These are phyloP conservation scores for Arthrobotrys conoides DNA, from an alignment of 2,329 filamentous ascomycete genomes.

Conservation along the genomic window DNA sequence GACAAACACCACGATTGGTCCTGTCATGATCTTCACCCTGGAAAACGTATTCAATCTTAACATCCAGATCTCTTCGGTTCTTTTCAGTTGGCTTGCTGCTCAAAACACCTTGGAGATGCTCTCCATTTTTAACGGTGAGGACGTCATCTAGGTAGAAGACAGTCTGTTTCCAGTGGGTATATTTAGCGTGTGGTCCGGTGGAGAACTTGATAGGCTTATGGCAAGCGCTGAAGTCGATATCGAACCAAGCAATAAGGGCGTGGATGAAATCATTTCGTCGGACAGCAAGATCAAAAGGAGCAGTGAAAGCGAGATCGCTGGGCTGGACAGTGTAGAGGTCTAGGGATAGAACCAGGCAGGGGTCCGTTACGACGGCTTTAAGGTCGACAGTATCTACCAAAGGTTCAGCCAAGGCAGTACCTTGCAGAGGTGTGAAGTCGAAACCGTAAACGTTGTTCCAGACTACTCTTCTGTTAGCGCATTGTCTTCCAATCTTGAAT, in stretches of 20 bases:
- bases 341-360: conserved; percentile 84
- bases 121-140: conserved; percentile 88
- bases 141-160: conserved; percentile 98
- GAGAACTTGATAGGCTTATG: conserved; percentile 98
- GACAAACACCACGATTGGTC: conserved; percentile 77
- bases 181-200: conserved; percentile 97
- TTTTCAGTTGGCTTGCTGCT: conserved; percentile 90
- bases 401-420: conserved; percentile 92
- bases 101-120: conserved; percentile 81
- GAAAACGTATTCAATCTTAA: conserved; percentile 84
- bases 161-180: conserved; percentile 99
- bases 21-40: conserved; percentile 81
- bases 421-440: conserved; percentile 93
- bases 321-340: conserved; percentile 92
- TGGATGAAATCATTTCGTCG: conserved; percentile 96
- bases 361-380: conserved; percentile 96
- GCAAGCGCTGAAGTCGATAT: conserved; percentile 98
- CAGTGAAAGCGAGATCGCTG: conserved; percentile 85
- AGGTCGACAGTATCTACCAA: conserved; percentile 98
- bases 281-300: conserved; percentile 80
- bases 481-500: not conserved
- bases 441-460: conserved; percentile 99
- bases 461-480: conserved; percentile 72
- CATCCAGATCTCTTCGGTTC: conserved; percentile 94
- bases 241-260: conserved; percentile 97